These are phyloP conservation scores for Martensiomyces pterosporus DNA, from an alignment of 192 early-diverging fungal genomes.

Conservation along the genomic window DNA sequence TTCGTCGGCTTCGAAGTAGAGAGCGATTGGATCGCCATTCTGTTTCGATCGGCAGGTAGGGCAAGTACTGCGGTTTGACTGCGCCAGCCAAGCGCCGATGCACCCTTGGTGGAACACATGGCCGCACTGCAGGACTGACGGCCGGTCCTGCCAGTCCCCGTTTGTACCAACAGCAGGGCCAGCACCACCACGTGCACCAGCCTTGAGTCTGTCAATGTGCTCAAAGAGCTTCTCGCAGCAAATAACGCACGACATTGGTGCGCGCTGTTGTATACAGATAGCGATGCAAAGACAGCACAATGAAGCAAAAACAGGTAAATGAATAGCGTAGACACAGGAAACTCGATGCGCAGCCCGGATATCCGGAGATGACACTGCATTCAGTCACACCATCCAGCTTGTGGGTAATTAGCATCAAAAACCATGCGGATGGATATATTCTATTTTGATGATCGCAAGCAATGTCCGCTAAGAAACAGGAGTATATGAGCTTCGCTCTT, in stretches of 20 bases:
- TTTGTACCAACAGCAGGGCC: background rate
- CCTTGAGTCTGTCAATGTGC: conserved; percentile 1
- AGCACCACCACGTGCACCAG: too few relatives aligned
- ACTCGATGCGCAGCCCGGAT: too few relatives aligned
- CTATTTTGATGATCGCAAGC: too few relatives aligned
- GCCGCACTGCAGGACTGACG: conserved; percentile 32
- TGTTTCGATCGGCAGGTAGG: conserved; percentile 34
- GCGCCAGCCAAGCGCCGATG: conserved; percentile 35
- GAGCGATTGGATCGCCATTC: conserved; percentile 17
- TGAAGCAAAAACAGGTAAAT: background rate
- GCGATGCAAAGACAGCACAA: background rate
- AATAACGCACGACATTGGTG: conserved; percentile 44
- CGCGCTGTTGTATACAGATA: background rate
- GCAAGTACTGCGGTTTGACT: conserved; percentile 22
- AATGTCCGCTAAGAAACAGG: background rate
- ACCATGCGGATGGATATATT: background rate
- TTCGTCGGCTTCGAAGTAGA: conserved; percentile 29
- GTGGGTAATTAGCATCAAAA: too few relatives aligned
- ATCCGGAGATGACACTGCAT: too few relatives aligned
- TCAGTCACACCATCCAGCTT: too few relatives aligned
- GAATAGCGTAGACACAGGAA: too few relatives aligned
- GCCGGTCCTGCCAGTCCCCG: conserved; percentile 18
- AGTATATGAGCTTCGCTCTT: background rate
- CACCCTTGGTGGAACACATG: conserved; percentile 47
- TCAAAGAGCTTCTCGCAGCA: conserved; percentile 41